A percentile compares a stretch with the other conserved stretches of the same genome.
Conservation (phyloP, 2,329 filamentous ascomycete genomes). For the Emergomyces africanus region DNA sequence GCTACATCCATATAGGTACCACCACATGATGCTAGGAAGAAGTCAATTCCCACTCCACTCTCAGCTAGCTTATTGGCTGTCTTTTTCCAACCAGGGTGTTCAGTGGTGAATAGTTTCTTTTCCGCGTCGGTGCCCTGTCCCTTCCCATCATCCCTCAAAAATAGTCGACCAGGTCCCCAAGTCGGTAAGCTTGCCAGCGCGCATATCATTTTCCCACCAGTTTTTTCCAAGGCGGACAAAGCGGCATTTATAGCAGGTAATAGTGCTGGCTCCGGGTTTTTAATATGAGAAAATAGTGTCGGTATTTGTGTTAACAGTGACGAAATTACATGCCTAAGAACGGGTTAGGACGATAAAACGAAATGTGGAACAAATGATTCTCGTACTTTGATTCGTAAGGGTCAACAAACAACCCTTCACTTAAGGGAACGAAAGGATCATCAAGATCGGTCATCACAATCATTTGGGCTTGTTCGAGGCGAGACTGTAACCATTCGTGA, state of each 20-base stretch:
- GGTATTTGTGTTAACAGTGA: slow-evolving; percentile 77
- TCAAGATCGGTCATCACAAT: slow-evolving; percentile 97
- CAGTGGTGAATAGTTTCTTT: slow-evolving; percentile 81
- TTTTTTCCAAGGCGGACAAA: slow-evolving; percentile 67
- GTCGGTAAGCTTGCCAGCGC: slow-evolving; percentile 80
- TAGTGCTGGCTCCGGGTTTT: slow-evolving; percentile 81
- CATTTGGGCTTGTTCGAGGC: slow-evolving; percentile 84
- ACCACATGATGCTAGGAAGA: slow-evolving; percentile 84
- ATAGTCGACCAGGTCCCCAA: slow-evolving; percentile 75
- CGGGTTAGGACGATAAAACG: slow-evolving; percentile 15
- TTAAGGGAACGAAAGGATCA: slow-evolving; percentile 87
- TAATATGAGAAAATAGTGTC: slow-evolving; percentile 72
- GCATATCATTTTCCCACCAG: slow-evolving; percentile 85
- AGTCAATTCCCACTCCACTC: slow-evolving; percentile 75
- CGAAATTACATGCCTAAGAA: slow-evolving; percentile 56
- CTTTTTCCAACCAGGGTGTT: slow-evolving; percentile 80
- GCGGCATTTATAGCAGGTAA: slow-evolving; percentile 75
- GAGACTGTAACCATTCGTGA: slow-evolving; percentile 37
- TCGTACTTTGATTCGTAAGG: slow-evolving; percentile 68
- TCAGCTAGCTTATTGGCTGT: slow-evolving; percentile 77
- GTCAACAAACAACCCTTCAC: slow-evolving; percentile 87
- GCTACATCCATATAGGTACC: slow-evolving; percentile 89
- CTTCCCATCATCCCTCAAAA: slow-evolving; percentile 79
- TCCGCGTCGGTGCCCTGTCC: slow-evolving; percentile 76
- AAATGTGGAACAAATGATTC: not conserved